A percentile compares a stretch with the other conserved stretches of the same genome.
phyloP scores from a whole-genome alignment of 176 grass and related monocot genomes.

The Hordeum vulgare region MorexV3_pseudomolecules_assembly NC_058524.1:376897068-376897567 shows the following conservation, averaged over 20 bases:
- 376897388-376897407: too few relatives aligned
- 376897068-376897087: too few relatives aligned
- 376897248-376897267: not conserved
- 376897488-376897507: not conserved
- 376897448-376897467: not conserved
- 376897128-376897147: too few relatives aligned
- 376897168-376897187: not conserved
- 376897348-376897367: too few relatives aligned
- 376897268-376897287: slow-evolving; percentile 65
- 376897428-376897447: not conserved
- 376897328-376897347: too few relatives aligned
- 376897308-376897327: too few relatives aligned
- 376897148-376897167: too few relatives aligned
- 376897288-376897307: slow-evolving; percentile 88
- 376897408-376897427: too few relatives aligned
- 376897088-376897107: too few relatives aligned
- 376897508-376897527: not conserved
- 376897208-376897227: not conserved
- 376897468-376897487: not conserved
- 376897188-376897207: not conserved
- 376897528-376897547: not conserved
- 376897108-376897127: too few relatives aligned
- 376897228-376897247: not conserved
- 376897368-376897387: too few relatives aligned
- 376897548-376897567: not conserved